Base-by-base conservation (phyloP, 805 yeast species). In the Candida mattraensis region DNA sequence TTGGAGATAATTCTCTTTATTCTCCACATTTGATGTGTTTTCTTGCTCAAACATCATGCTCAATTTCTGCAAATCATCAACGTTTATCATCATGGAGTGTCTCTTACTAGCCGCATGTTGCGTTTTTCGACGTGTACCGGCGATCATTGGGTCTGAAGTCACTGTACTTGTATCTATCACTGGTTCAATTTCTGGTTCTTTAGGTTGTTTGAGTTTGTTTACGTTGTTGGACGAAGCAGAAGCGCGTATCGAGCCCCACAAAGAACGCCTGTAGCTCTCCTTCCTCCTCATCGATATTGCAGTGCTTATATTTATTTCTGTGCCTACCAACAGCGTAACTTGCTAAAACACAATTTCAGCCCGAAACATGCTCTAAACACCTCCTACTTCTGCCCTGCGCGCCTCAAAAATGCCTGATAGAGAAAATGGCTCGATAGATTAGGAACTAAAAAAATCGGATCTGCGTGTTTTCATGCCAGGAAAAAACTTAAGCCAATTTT, bases 221-320 rank as follows among this genome's bases (percentile, higher is more conserved):
- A 39, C 25, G 20, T 42, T 39, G 22, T 28, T 31, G 17, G 46
- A 23, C 10, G 46, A 39, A 5, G 43, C 24, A 7, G 47, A 39
- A 4, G 47, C 45, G 30, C 39, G 43, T 5, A 50, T 35, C 6
- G 50, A 37, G 13, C 49, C 44, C 55, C 55, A 50, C 18, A 50
- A 30, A 3, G 55, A 48, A 24, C 45, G 40, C 23, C 42, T 48
- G 7, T 47, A 35, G 21, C 35, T 35, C 8, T 44, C 43, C 18
- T 43, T 42, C 28, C 37, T 46, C 20, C 36, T 39, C 43, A 48
- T 43, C 15, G 20, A 21, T 18, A 26, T 18, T 24, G 24, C 29
- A 20, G 2, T 22, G n/a, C n/a, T n/a, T n/a, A n/a, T n/a, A n/a
- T n/a, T n/a, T n/a, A n/a, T n/a, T n/a, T n/a, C n/a, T n/a, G n/a